Evolutionary conservation across 805 yeast genomes (phyloP), one percentile per base, ranked within the genome.

Genomic region (Sungouiozyma intestinalis): DNA sequence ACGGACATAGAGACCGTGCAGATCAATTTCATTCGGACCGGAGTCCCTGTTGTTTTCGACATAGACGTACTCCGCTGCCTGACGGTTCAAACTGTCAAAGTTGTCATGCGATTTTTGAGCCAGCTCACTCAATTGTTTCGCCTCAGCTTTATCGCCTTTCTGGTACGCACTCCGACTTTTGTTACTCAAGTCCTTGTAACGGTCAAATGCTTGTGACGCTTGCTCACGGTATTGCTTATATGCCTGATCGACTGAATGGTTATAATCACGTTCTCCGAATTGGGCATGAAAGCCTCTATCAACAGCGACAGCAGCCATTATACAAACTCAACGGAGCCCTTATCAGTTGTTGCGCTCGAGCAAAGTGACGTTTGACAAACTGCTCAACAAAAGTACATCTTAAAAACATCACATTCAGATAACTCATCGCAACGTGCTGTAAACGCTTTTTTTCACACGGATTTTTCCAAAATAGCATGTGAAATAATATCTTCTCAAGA

Each of bases 61-160:
- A 60, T 90, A 90, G 1, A 85, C 95, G 55, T 80, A 87, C 59
- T 80, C 85, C 1, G 96, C 97, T 3, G 97, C 98, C 60, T 79
- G 76, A 16, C 69, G 65, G 62, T 88, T 88, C 57, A 71, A 76
- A 33, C 67, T 58, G 36, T 86, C 94, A 29, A 86, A 92, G 48
- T 79, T 64, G 0, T 55, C 62, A 21, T 67, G 68, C 45, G 76
- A 77, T 46, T 70, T 58, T 55, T 85, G 81, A 27, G 90, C 80
- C 55, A 79, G 65, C 32, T 75, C 77, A 40, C 94, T 81, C 45
- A 84, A 67, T 45, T 76, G 75, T 50, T 81, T 79, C 1, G 97
- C 97, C 49, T 63, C 64, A 11, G 69, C 72, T 42, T 79, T 79
- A 55, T 87, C 82, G 3, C 96, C 97, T 2, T 64, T 53, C 46